Evolutionary conservation across 78 protist species (phyloP).

Genomic region (Trichosphaerium sp.): DNA sequence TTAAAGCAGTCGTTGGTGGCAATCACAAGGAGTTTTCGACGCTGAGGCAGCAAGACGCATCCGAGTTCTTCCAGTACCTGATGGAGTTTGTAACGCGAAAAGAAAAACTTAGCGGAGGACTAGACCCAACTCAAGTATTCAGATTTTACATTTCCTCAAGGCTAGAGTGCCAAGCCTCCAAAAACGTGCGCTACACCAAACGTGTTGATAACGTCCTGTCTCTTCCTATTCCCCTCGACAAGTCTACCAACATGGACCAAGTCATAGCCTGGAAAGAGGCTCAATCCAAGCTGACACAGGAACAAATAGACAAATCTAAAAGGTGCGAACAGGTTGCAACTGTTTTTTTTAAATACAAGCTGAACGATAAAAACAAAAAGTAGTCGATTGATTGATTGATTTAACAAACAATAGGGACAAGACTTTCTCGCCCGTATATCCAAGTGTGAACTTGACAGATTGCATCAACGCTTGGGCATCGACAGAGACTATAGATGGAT

Average conservation of each 20-base stretch:
- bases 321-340: no score
- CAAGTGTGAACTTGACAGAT: constrained; percentile 39
- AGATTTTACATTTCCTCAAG: constrained; percentile 34
- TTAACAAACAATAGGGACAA: no score
- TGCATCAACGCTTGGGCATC: constrained; percentile 8
- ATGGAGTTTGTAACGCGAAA: constrained; percentile 17
- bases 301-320: no score
- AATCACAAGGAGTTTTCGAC: constrained; percentile 71
- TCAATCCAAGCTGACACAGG: no score
- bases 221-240: constrained; percentile 33
- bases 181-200: constrained; percentile 42
- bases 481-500: constrained; percentile 43
- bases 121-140: background rate
- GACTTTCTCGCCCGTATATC: constrained; percentile 49
- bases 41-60: constrained; percentile 78
- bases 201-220: constrained; percentile 31
- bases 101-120: constrained; percentile 1
- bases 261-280: no score
- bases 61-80: constrained; percentile 64
- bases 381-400: no score
- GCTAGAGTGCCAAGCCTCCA: constrained; percentile 32
- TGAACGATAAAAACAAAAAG: no score
- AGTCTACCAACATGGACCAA: constrained; percentile 20
- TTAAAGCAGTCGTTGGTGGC: constrained; percentile 61
- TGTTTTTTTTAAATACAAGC: no score